Evolutionary conservation across 768 basidiomycete genomes (phyloP).

Genomic region (Serendipita sp.): DNA sequence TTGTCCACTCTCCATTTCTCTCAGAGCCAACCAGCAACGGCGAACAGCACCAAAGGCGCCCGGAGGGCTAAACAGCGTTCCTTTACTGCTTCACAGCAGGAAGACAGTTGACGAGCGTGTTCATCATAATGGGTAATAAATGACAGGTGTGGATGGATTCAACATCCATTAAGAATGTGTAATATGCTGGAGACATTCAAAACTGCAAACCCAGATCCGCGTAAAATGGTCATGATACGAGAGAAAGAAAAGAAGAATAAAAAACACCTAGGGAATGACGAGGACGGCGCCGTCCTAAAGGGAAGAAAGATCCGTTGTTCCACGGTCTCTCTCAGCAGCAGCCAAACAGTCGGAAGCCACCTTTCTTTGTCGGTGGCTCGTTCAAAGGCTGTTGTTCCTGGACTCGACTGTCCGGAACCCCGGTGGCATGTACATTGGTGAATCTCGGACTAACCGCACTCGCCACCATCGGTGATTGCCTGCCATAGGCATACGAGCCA

Average conservation of each 20-base stretch:
- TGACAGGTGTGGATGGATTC: neutral
- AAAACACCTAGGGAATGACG: no score
- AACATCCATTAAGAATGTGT: neutral
- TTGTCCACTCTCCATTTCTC: no score
- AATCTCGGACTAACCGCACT: slow-evolving; percentile 20
- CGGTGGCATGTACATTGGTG: slow-evolving; percentile 3
- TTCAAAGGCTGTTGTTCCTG: slow-evolving; percentile 6
- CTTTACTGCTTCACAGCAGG: no score
- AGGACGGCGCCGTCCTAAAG: no score
- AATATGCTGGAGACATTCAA: neutral
- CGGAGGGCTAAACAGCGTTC: no score
- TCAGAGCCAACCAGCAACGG: no score
- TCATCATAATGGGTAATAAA: neutral
- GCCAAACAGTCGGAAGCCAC: slow-evolving; percentile 56
- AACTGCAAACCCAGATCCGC: neutral
- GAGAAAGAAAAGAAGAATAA: neutral
- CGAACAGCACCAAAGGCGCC: no score
- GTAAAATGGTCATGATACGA: neutral
- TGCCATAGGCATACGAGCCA: slow-evolving; percentile 53
- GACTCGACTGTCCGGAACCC: neutral
- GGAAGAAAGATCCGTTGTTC: neutral
- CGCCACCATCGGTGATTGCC: slow-evolving; percentile 69
- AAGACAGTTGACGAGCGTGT: neutral
- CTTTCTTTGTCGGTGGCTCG: slow-evolving; percentile 16
- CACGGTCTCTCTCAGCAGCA: slow-evolving; percentile 24